Conservation (phyloP, 2,329 filamentous ascomycete species). For the Xylaria sp. region DNA sequence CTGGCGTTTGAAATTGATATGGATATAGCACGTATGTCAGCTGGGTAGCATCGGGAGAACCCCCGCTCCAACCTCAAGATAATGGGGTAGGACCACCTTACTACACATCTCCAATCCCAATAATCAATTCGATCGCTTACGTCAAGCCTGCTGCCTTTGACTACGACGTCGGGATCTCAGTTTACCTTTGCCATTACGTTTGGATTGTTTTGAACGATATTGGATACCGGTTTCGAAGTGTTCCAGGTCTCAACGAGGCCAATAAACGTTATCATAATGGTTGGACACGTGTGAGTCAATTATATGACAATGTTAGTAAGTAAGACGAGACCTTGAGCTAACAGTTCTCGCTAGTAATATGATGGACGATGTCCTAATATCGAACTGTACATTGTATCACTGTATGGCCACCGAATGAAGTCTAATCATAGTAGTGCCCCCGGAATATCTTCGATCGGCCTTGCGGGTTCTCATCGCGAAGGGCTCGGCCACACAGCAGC, state of each 20-base stretch:
- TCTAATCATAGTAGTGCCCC: conserved; percentile 44
- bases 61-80: conserved; percentile 12
- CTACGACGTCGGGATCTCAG: no score
- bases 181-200: not conserved
- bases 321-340: not conserved
- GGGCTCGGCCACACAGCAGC: conserved; percentile 45
- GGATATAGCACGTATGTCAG: not conserved
- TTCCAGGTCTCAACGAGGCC: not conserved
- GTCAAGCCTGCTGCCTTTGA: not conserved
- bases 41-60: conserved; percentile 1
- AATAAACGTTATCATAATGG: conserved; percentile 34
- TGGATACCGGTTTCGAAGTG: not conserved
- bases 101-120: not conserved
- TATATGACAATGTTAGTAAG: not conserved
- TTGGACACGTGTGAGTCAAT: conserved; percentile 44
- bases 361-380: conserved; percentile 56
- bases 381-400: conserved; percentile 45
- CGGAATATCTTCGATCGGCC: conserved; percentile 49
- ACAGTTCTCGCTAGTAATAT: conserved; percentile 46
- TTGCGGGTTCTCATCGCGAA: conserved; percentile 49
- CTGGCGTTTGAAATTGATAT: not conserved
- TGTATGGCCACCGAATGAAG: not conserved
- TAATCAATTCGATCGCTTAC: not conserved
- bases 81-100: not conserved
- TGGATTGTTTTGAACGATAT: not conserved